These are phyloP conservation scores for Skeletonema menzelii DNA, from an alignment of 108 stramenopile genomes.

Conservation along the genomic window DNA sequence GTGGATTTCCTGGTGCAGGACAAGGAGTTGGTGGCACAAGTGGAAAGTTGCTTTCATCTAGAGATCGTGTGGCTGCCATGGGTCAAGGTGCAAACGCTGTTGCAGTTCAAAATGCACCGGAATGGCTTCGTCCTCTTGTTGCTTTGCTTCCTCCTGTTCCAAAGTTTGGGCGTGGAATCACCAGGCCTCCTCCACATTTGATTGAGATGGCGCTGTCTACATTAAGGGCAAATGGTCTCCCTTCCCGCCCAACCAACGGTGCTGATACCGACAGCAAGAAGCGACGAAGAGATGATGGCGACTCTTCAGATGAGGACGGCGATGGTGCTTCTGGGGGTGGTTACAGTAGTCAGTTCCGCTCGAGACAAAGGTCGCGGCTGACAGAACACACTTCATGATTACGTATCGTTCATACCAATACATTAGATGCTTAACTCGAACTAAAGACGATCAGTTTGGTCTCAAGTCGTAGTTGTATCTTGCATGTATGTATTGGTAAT, in stretches of 20 bases:
- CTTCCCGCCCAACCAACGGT: conserved; percentile 66
- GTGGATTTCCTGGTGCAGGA: conserved; percentile 30
- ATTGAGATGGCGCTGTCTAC: conserved; percentile 75
- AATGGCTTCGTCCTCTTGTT: conserved; percentile 79
- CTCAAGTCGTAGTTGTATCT: conserved; percentile 2
- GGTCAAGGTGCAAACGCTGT: conserved; percentile 51
- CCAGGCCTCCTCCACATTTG: conserved; percentile 83
- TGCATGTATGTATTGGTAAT: background rate
- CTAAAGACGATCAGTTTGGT: conserved; percentile 10
- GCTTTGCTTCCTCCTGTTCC: conserved; percentile 64
- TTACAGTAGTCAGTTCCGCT: conserved; percentile 79
- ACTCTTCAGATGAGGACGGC: conserved; percentile 72
- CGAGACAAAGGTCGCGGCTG: conserved; percentile 67
- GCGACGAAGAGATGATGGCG: conserved; percentile 53
- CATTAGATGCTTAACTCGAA: conserved; percentile 12
- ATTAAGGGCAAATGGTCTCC: conserved; percentile 63
- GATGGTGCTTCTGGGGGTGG: conserved; percentile 49
- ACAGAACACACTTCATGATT: conserved; percentile 3
- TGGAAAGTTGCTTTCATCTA: conserved; percentile 61
- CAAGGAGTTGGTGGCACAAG: conserved; percentile 38
- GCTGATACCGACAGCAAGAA: conserved; percentile 13
- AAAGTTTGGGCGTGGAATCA: conserved; percentile 63
- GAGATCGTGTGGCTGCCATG: conserved; percentile 55
- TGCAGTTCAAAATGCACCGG: conserved; percentile 72
- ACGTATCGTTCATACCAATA: conserved; percentile 5